Conservation (phyloP, 2,329 filamentous ascomycete genomes). For the Metarhizium anisopliae region DNA sequence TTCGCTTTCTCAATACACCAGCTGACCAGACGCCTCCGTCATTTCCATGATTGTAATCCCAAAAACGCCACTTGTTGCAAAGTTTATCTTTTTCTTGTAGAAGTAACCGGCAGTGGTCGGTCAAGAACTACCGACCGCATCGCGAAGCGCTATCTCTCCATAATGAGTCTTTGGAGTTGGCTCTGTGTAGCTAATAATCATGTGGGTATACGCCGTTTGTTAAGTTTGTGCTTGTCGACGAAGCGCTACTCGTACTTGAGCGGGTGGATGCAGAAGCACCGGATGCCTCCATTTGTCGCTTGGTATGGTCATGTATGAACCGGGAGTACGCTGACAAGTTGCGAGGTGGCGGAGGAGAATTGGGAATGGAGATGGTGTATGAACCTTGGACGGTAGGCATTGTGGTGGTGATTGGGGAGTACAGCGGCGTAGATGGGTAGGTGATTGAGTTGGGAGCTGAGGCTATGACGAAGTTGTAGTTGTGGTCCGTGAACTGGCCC, state of each 20-base stretch:
- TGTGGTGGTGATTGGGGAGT: conserved; percentile 6
- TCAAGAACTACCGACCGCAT: neutral
- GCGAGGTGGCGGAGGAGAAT: conserved; percentile 30
- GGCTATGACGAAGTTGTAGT: neutral
- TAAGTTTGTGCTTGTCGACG: conserved; percentile 10
- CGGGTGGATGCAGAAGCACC: conserved; percentile 17
- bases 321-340: conserved; percentile 48
- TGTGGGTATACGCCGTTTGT: conserved; percentile 20
- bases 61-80: conserved; percentile 1
- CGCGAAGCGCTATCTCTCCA: neutral
- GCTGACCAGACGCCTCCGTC: neutral
- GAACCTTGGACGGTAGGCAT: conserved; percentile 33
- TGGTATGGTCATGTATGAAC: conserved; percentile 57
- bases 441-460: no score
- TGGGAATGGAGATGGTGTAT: conserved; percentile 26
- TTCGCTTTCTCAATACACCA: neutral
- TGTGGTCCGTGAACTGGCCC: neutral
- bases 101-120: neutral
- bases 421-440: neutral
- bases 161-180: neutral
- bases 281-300: conserved; percentile 53
- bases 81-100: neutral
- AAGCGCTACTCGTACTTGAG: conserved; percentile 11
- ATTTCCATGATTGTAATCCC: neutral
- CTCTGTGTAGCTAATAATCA: conserved; percentile 6